Base-by-base conservation (phyloP, 768 basidiomycete species). In the Boletellus ananiceps region DNA sequence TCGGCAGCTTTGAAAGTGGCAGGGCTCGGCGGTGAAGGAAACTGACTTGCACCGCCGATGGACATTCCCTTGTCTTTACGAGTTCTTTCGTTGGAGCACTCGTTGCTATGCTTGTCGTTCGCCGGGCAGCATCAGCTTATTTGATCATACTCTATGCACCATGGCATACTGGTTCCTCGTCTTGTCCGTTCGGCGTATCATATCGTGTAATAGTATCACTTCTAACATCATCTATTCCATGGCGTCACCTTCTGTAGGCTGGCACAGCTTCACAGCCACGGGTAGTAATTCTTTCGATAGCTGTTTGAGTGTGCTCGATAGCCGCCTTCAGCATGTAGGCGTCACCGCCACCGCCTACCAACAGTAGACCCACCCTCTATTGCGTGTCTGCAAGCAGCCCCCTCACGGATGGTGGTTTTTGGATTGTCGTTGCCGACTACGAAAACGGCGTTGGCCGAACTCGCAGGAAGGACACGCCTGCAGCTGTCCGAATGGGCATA, bases 1-100 rank as follows among this genome's bases (percentile, higher is more conserved):
- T 36, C 41, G 15, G 44, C 58, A 34, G 50, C 46, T 48, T 45
- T 58, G 49, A 59, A 51, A 39, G 40, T 49, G 25, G 34, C 46
- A 5, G 11, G 23, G 29, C 39, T 44, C 19, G 38, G 21, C n/a
- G 39, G 40, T 21, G 46, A 47, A 32, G 47, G 39, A 13, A 41
- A 41, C 29, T 56, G 47, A 57, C 25, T 25, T 11, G 31, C 27
- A 42, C 42, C 40, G 8, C 35, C 44, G 45, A 23, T 35, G 48
- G 34, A 45, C 25, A 33, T 23, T n/a, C 25, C 14, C 8, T 29
- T 39, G 38, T 23, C 14, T 5, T 44, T 9, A 15, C 39, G n/a
- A 29, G 15, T 3, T 16, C 25, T 29, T 29, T 40, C 21, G 18
- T 40, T 27, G 39, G 37, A 32, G 32, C 31, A 19, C 18, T 32